A percentile compares a stretch with the other conserved stretches of the same genome.
Evolutionary conservation across 2,329 filamentous ascomycete genomes (phyloP).

Genomic region (Fonsecaea multimorphosa): DNA sequence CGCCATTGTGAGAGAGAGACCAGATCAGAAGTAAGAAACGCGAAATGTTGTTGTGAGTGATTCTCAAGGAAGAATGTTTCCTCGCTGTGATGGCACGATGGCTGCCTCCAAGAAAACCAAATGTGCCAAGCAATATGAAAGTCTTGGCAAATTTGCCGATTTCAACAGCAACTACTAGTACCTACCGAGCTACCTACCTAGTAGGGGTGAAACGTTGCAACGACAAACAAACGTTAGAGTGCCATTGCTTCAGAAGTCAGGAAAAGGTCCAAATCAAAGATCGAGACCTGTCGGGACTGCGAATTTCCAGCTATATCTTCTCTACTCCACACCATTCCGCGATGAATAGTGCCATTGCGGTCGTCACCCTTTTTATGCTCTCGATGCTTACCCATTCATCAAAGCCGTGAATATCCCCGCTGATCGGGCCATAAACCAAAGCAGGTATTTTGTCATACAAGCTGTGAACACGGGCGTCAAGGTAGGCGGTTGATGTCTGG

Average conservation of each 20-base stretch:
- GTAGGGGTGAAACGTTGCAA: neutral
- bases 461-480: constrained; percentile 32
- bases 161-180: no score
- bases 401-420: constrained; percentile 57
- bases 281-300: neutral
- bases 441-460: constrained; percentile 35
- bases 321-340: constrained; percentile 36
- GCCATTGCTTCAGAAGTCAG: neutral
- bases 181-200: no score
- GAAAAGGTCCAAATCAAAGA: neutral
- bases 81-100: neutral
- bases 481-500: constrained; percentile 30
- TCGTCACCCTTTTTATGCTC: constrained; percentile 42
- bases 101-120: neutral
- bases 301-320: constrained; percentile 21
- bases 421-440: constrained; percentile 32
- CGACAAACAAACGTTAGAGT: neutral
- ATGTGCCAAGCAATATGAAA: constrained; percentile 1
- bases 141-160: neutral
- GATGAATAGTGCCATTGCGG: constrained; percentile 34
- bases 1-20: constrained; percentile 20
- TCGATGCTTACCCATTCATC: constrained; percentile 59
- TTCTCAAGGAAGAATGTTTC: neutral
- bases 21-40: neutral
- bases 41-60: neutral